Base-by-base conservation (phyloP, 163 green algal species). In the Scenedesmus sp. region DNA sequence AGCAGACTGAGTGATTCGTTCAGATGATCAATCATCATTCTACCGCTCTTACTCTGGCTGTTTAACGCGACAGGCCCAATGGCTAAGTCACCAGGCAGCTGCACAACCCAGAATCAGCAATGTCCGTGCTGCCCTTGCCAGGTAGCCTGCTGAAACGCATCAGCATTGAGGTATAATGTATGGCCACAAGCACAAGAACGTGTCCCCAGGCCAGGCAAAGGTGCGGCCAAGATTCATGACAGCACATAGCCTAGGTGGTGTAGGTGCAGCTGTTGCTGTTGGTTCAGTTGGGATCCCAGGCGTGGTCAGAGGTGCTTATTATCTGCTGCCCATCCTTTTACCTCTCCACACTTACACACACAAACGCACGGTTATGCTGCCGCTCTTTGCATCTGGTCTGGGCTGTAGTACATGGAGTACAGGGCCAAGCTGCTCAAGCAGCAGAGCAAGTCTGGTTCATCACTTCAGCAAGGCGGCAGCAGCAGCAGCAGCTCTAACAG, bases 341-440 rank as follows among this genome's bases (percentile, higher is more conserved):
- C 59, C 12, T 10, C 24, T 72, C 22, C 24, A 35, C 24, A 72
- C 56, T 68, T 26, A 68, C 59, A 2, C 59, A 56, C 13, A 56
- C 13, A 56, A 56, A 56, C n/a, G n/a, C n/a, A n/a, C n/a, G n/a
- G n/a, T n/a, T n/a, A n/a, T n/a, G 51, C 24, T 61, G 51, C 51
- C 24, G 51, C 24, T 2, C 24, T 24, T 3, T 72, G 59, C 24
- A 72, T 10, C 22, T 72, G 26, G 3, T 35, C 35, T 72, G 3
- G 59, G 22, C 22, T 72, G 59, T 35, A 72, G 81, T 87, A 53
- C 42, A 37, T 76, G 26, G 81, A 87, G 81, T 87, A 78, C 81
- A 87, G 26, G 81, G 24, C 33, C 33, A 87, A 87, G 51, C 68
- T 53, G 49, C 33, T n/a, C 20, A 73, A 76, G 16, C 81, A 87